phyloP scores from a whole-genome alignment of 495 filamentous ascomycete species.

The Podospora pseudopauciseta region DNA sequence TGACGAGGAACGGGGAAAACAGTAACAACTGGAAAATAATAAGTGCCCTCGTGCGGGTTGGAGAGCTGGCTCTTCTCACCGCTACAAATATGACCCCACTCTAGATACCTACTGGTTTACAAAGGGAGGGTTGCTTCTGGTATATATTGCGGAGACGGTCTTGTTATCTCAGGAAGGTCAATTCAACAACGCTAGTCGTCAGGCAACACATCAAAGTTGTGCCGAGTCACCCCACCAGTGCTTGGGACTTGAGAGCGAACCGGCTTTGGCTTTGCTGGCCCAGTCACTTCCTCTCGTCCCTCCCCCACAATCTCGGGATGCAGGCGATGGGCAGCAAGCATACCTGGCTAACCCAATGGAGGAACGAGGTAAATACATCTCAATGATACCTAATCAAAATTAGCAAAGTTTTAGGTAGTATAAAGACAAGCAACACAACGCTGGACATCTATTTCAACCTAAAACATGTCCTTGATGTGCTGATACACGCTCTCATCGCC shows the following conservation, averaged over 20 bases:
- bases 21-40: neutral
- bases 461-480: conserved; percentile 28
- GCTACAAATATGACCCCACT: too few relatives aligned
- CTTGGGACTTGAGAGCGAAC: neutral
- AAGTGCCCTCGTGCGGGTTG: too few relatives aligned
- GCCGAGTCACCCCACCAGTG: neutral
- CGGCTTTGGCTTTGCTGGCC: neutral
- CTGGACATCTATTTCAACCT: neutral
- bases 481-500: conserved; percentile 18
- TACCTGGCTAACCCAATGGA: neutral
- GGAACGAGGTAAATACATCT: too few relatives aligned
- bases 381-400: too few relatives aligned
- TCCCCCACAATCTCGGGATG: neutral
- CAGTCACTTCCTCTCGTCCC: neutral
- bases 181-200: neutral
- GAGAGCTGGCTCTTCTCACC: too few relatives aligned
- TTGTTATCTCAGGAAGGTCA: neutral
- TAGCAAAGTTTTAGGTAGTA: neutral
- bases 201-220: neutral
- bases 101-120: too few relatives aligned
- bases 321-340: neutral
- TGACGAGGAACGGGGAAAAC: neutral
- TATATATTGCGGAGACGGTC: too few relatives aligned
- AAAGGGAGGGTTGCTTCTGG: too few relatives aligned
- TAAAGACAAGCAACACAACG: neutral